These are phyloP conservation scores for Leccinum variicolor DNA, from an alignment of 768 basidiomycete genomes.

Conservation along the genomic window DNA sequence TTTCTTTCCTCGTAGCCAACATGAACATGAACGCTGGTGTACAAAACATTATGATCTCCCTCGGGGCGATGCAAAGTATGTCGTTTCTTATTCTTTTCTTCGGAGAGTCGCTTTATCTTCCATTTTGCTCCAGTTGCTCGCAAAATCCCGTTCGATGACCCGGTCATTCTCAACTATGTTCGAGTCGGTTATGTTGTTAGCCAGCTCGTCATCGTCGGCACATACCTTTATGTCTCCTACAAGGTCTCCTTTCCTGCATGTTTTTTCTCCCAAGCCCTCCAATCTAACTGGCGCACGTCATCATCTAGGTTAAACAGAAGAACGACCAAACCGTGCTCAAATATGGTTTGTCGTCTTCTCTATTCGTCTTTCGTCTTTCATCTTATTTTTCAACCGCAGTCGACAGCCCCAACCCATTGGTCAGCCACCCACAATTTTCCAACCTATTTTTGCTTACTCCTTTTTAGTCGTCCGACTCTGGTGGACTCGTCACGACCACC, in stretches of 20 bases:
- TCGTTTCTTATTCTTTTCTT: background rate
- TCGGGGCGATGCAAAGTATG: constrained; percentile 89
- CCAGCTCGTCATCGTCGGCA: constrained; percentile 66
- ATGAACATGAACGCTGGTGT: constrained; percentile 84
- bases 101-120: background rate
- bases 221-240: constrained; percentile 79
- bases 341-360: constrained; percentile 62
- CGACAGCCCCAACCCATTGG: constrained; percentile 74
- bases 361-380: background rate
- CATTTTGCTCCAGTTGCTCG: constrained; percentile 64
- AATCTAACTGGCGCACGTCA: constrained; percentile 14
- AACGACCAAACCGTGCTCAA: constrained; percentile 96
- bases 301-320: constrained; percentile 79
- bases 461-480: constrained; percentile 56
- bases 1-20: constrained; percentile 22
- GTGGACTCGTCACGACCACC: constrained; percentile 84
- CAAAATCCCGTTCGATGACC: constrained; percentile 88
- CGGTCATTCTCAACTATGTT: constrained; percentile 74
- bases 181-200: constrained; percentile 78
- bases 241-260: constrained; percentile 41
- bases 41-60: constrained; percentile 83
- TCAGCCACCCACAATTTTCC: constrained; percentile 28
- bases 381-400: constrained; percentile 42
- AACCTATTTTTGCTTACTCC: background rate
- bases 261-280: background rate